A percentile compares a stretch with the other conserved stretches of the same genome.
Evolutionary conservation across 352 stramenopile species (phyloP).

Genomic region (Globisporangium irregulare): DNA sequence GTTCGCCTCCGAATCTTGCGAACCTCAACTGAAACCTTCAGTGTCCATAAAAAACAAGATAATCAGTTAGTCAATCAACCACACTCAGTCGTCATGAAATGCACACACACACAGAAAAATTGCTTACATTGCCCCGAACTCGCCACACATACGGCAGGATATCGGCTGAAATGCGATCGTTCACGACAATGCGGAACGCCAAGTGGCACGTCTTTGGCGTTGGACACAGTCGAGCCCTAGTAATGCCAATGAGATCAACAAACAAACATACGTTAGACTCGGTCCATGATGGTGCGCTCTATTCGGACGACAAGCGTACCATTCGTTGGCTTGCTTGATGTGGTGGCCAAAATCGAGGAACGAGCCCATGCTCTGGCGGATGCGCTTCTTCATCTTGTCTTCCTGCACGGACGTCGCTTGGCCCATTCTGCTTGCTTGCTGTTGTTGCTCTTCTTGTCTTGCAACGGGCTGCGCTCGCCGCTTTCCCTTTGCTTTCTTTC

Average conservation of each 20-base stretch:
- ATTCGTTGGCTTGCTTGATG: constrained; percentile 76
- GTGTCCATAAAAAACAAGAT: neutral
- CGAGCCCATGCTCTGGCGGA: constrained; percentile 61
- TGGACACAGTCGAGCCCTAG: constrained; percentile 59
- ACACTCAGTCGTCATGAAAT: neutral
- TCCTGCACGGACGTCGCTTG: constrained; percentile 68
- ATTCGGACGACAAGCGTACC: constrained; percentile 31
- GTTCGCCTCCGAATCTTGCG: constrained; percentile 62
- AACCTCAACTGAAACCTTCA: constrained; percentile 53
- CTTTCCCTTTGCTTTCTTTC: neutral
- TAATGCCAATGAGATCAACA: neutral
- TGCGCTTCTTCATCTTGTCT: constrained; percentile 73
- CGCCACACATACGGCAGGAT: constrained; percentile 74
- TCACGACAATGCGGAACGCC: constrained; percentile 71
- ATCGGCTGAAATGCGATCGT: constrained; percentile 53
- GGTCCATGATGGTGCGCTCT: neutral
- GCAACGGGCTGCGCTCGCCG: neutral
- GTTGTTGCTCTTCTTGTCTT: neutral
- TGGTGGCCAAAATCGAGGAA: constrained; percentile 72
- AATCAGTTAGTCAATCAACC: neutral
- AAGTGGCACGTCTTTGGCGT: constrained; percentile 77
- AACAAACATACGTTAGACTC: neutral
- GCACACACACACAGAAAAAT: neutral
- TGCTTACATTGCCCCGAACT: constrained; percentile 57
- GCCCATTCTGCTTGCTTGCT: constrained; percentile 37